Conservation (phyloP, 2,329 filamentous ascomycete genomes). For the Verticillium tricorpus region DNA sequence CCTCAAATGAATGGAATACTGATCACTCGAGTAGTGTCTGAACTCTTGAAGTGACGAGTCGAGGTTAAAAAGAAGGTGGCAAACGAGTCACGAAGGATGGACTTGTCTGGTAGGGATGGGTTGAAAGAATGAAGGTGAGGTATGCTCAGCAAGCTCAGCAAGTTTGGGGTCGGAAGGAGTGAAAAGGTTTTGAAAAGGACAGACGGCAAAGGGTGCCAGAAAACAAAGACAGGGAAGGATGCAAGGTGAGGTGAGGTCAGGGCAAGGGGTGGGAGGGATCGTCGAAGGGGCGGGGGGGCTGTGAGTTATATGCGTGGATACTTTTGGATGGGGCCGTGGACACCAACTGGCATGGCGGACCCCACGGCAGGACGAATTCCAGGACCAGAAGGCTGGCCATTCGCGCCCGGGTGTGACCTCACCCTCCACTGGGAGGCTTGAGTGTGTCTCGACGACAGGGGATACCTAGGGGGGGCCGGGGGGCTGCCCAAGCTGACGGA, state of each 20-base stretch:
- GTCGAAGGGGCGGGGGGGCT: not conserved
- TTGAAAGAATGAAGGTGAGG: constrained; percentile 23
- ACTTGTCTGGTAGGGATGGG: constrained; percentile 5
- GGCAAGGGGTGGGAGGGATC: not conserved
- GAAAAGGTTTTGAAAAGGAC: constrained; percentile 12
- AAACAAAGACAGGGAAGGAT: not conserved
- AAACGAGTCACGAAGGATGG: constrained; percentile 1
- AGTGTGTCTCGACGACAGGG: not conserved
- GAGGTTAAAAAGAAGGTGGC: not conserved
- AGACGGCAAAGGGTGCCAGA: not conserved
- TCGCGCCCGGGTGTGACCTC: not conserved
- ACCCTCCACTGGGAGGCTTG: not conserved
- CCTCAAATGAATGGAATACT: constrained; percentile 20
- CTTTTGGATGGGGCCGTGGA: not conserved
- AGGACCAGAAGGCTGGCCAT: not conserved
- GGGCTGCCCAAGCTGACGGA: not conserved
- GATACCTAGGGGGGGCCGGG: not conserved
- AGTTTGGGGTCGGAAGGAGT: constrained; percentile 23
- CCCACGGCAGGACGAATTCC: not conserved
- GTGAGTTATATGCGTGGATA: not conserved
- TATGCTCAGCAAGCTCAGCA: constrained; percentile 25
- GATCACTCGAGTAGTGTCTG: constrained; percentile 14
- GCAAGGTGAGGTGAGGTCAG: not conserved
- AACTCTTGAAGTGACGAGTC: constrained; percentile 10
- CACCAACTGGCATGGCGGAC: not conserved